Evolutionary conservation across 768 basidiomycete species (phyloP), one percentile per base, ranked within the genome.

Genomic region (Tulasnella sp.): DNA sequence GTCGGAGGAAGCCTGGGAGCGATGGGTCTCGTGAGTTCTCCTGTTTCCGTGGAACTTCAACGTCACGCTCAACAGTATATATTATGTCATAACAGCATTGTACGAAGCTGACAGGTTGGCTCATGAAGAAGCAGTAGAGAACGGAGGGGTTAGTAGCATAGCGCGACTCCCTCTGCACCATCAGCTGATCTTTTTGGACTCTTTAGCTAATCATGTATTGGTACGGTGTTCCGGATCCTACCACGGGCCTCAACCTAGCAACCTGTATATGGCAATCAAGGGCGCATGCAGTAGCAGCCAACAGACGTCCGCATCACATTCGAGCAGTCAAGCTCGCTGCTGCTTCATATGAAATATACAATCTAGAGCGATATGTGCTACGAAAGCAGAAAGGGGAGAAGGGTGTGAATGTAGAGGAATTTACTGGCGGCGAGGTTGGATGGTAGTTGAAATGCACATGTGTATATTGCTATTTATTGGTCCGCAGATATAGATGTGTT

Each of bases 231-330:
- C 91, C 91, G 1, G 68, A 86, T 58, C 72, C 73, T 43, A 63
- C 70, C 32, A 83, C 84, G 0, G 80, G 89, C 1, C 70, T 84
- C 66, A 96, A 96, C 64, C 76, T 95, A 48, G 90, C 92, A 6
- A 95, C 91, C 15, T 96, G 92, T 67, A 82, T 98, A 35, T 98
- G 93, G 92, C 81, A 84, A 66, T 87, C 83, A 35, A 79, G 91
- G 5, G 74, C 74, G 57, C 83, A 90, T 55, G 93, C 92, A 3
- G 67, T 79, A 24, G 79, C 78, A 3, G 91, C 91, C 0, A 88
- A 78, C 57, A 75, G 78, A 0, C 74, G 80, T 5, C 88, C 87
- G 12, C 73, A 82, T 52, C 93, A 96, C 60, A 73, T 82, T 49
- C 72, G 72, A 33, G 93, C 92, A 1, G 88, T 88, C 79, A 75